These are phyloP conservation scores for Geotrichum fermentans DNA, from an alignment of 1,139 yeast genomes.

Conservation along the genomic window DNA sequence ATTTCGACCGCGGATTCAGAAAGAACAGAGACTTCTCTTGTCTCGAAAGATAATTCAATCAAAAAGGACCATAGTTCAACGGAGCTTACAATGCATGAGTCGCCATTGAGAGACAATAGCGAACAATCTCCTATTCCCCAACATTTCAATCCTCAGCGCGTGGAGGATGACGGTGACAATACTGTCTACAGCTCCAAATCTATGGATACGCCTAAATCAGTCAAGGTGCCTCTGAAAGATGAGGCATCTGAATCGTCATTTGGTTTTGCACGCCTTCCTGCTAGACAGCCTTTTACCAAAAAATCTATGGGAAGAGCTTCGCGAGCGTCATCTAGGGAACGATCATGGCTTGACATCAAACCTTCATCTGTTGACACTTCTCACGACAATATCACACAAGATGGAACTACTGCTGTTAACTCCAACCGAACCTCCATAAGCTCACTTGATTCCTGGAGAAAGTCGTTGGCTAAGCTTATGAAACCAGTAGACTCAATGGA, in stretches of 20 bases:
- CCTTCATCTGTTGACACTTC: too few relatives aligned
- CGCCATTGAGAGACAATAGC: too few relatives aligned
- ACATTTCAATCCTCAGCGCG: too few relatives aligned
- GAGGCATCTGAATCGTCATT: constrained; percentile 27
- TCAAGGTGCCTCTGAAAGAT: constrained; percentile 28
- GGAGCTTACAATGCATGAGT: too few relatives aligned
- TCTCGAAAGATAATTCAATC: too few relatives aligned
- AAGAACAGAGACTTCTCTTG: too few relatives aligned
- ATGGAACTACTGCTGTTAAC: constrained; percentile 13
- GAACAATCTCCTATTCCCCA: too few relatives aligned
- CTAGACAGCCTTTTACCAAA: constrained; percentile 43
- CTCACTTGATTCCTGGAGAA: constrained; percentile 11
- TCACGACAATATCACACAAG: constrained; percentile 8
- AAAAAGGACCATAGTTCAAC: too few relatives aligned
- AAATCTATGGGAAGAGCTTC: constrained; percentile 29
- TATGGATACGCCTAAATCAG: too few relatives aligned
- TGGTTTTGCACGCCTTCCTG: constrained; percentile 45
- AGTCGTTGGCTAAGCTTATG: constrained; percentile 4
- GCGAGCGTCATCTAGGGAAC: background rate
- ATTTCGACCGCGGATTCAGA: too few relatives aligned
- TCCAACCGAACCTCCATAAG: background rate
- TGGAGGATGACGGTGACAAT: background rate
- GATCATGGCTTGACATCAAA: constrained; percentile 17
- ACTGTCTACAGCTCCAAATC: background rate
- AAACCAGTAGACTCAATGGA: constrained; percentile 4